Conservation (phyloP, 352 stramenopile genomes). For the Globisporangium heterothallicum region DNA sequence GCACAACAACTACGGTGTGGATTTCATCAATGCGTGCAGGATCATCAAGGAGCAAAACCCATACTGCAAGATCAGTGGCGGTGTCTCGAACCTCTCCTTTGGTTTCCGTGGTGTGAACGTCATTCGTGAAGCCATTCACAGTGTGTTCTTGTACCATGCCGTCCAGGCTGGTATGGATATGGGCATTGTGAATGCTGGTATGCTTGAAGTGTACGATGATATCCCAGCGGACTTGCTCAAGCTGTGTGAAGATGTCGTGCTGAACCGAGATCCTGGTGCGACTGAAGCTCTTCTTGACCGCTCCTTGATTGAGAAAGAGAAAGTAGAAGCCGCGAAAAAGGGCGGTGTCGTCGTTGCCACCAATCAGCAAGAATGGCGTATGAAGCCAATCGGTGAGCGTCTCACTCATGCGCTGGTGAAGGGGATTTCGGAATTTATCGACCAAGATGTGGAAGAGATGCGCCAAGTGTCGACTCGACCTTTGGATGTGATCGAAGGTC, state of each 20-base stretch:
- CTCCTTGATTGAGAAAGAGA: constrained; percentile 83
- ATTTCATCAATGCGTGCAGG: constrained; percentile 95
- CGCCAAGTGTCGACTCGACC: constrained; percentile 61
- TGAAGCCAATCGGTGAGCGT: constrained; percentile 87
- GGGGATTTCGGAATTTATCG: constrained; percentile 95
- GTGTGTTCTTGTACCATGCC: constrained; percentile 95
- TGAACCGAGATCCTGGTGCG: constrained; percentile 86
- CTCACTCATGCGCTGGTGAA: constrained; percentile 96
- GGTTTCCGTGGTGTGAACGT: constrained; percentile 97
- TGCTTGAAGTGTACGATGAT: constrained; percentile 83
- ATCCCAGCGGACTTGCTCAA: constrained; percentile 83
- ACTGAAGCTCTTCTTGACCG: constrained; percentile 92
- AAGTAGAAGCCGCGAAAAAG: constrained; percentile 80
- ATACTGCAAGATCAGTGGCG: constrained; percentile 94
- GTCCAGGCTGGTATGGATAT: constrained; percentile 97
- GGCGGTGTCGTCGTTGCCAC: constrained; percentile 48
- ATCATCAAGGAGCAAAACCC: constrained; percentile 95
- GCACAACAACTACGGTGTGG: constrained; percentile 96
- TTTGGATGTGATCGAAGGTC: constrained; percentile 97
- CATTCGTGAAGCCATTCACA: constrained; percentile 96
- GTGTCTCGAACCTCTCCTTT: constrained; percentile 96
- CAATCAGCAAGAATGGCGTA: constrained; percentile 86
- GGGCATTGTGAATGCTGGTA: constrained; percentile 96
- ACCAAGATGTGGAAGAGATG: constrained; percentile 95
- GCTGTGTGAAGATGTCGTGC: constrained; percentile 91